Evolutionary conservation across 163 green algal species (phyloP), one percentile per base, ranked within the genome.

Genomic region (Chloromonas sp.): DNA sequence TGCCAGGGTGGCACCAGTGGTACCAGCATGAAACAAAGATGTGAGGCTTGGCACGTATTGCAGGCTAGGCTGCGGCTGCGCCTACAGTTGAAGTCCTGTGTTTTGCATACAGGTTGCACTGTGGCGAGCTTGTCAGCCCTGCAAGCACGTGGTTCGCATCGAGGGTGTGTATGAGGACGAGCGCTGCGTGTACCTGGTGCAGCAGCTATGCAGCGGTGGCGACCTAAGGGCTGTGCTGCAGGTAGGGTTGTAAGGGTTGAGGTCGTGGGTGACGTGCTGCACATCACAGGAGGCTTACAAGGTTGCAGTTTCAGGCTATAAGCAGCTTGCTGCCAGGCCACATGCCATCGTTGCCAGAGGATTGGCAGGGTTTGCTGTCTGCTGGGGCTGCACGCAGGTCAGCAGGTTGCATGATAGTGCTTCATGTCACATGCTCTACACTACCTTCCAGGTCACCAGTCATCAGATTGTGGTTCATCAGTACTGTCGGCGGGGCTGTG

Each of bases 161-260:
- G 82, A 80, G 14, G 82, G 71, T 1, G 70, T 81, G 82, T 81
- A 79, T 59, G 70, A 85, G 82, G 70, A 81, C 60, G 82, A 81
- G 36, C 60, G 70, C 1, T 13, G 2, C 1, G 82, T 81, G 58
- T 81, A 76, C 58, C 57, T 85, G 60, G 82, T 85, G 15, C 82
- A 81, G 57, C 60, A 85, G 82, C 82, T 81, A 58, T 85, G 82
- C 70, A 61, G 14, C 1, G 82, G 82, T 2, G 82, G 82, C 57
- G 82, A 85, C 82, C 3, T 85, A 58, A 57, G 58, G 58, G 5
- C 82, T 2, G 61, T 85, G 57, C 82, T 85, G 70, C 36, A 79
- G 70, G 81, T 78, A 36, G 13, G 77, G 36, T 36, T 36, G 36
- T 15, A 2, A 58, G 71, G 2, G 2, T 57, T 14, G 71, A n/a